Percentiles rank a stretch among this genome's conserved stretches.
These are phyloP conservation scores for Hibiscus trionum DNA, from an alignment of 345 rosid species.

Conservation along the genomic window DNA sequence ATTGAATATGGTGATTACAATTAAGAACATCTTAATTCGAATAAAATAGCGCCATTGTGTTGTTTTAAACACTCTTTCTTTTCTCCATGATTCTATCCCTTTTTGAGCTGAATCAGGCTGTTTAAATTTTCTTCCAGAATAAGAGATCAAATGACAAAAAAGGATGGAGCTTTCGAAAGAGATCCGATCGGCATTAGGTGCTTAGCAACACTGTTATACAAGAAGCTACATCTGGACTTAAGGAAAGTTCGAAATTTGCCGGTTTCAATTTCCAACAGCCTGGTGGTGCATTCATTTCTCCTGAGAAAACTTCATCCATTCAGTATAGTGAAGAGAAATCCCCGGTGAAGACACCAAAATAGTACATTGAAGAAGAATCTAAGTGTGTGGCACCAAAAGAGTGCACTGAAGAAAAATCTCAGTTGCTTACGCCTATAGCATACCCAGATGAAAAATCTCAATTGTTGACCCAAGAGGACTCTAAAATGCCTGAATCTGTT, in stretches of 20 bases:
- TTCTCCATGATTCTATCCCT: background rate
- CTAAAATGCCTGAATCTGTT: slow-evolving; percentile 23
- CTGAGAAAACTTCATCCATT: slow-evolving; percentile 28
- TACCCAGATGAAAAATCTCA: background rate
- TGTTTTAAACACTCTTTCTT: background rate
- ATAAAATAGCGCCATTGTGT: background rate
- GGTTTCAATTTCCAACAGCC: slow-evolving; percentile 24
- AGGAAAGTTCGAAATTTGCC: slow-evolving; percentile 37
- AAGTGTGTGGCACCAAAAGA: background rate
- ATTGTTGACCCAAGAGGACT: slow-evolving; percentile 17
- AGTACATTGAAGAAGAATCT: slow-evolving; percentile 10
- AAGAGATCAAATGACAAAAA: slow-evolving; percentile 37
- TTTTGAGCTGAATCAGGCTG: background rate
- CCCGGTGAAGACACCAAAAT: slow-evolving; percentile 14
- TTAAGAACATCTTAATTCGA: background rate
- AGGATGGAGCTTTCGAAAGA: slow-evolving; percentile 70
- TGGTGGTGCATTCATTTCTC: slow-evolving; percentile 14
- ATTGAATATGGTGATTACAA: background rate
- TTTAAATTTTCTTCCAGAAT: slow-evolving; percentile 28
- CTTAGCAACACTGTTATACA: slow-evolving; percentile 45
- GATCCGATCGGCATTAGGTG: slow-evolving; percentile 57
- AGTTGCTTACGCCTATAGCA: slow-evolving; percentile 7
- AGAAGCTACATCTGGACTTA: slow-evolving; percentile 35
- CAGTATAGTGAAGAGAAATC: slow-evolving; percentile 38
- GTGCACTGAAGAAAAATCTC: background rate